Evolutionary conservation across 2,329 filamentous ascomycete species (phyloP).

Genomic region (Fusarium nematophilum): DNA sequence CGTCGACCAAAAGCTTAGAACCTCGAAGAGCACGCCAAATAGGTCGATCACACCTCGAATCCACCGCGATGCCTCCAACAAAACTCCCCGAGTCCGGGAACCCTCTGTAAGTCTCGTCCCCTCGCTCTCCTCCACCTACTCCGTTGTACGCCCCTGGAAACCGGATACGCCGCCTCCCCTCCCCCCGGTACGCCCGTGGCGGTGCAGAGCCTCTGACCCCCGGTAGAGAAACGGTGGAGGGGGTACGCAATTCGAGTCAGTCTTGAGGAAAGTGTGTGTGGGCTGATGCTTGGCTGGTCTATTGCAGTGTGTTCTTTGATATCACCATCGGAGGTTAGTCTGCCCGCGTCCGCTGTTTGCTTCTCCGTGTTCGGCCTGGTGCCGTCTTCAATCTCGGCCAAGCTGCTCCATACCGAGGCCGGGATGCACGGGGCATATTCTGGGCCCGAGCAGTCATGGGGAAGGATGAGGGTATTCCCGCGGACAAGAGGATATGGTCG

Average conservation of each 20-base stretch:
- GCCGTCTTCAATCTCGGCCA: not conserved
- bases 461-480: conserved; percentile 36
- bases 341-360: conserved; percentile 6
- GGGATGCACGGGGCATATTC: not conserved
- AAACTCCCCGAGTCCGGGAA: conserved; percentile 60
- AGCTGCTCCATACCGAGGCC: conserved; percentile 3
- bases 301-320: conserved; percentile 75
- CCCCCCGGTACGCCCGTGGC: conserved; percentile 14
- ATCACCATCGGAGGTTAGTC: conserved; percentile 78
- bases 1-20: too few species aligned
- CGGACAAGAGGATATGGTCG: too few species aligned
- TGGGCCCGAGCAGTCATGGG: not conserved
- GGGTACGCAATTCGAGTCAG: conserved; percentile 28
- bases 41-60: not conserved
- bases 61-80: conserved; percentile 55
- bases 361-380: conserved; percentile 1
- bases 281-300: conserved; percentile 35
- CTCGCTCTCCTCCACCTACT: not conserved
- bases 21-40: not conserved
- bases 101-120: conserved; percentile 55
- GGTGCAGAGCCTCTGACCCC: conserved; percentile 24
- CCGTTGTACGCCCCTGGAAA: too few species aligned
- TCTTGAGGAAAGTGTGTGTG: conserved; percentile 29
- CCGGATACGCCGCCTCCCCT: not conserved
- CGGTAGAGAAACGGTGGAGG: conserved; percentile 26